Base-by-base conservation (phyloP, 148 eudicot genomes). In the Chenopodium berlandieri region DNA sequence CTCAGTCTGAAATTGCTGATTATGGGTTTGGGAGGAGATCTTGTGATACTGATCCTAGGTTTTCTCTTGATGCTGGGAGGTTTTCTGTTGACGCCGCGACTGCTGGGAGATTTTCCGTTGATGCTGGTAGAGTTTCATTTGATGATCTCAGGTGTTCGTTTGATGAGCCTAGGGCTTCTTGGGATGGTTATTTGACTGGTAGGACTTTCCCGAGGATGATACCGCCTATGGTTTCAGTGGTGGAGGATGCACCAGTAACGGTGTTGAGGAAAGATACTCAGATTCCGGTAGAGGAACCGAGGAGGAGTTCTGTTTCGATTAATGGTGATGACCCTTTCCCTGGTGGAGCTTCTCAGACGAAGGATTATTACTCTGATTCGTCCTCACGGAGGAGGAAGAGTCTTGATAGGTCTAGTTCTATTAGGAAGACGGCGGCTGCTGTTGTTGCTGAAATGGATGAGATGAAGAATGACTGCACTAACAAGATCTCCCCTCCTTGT, bases 81-180 rank as follows among this genome's bases (percentile, higher is more conserved):
- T 92, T 89, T 72, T 94, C 98, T 0, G 88, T 94, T 9, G 98
- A 94, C 76, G 94, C 86, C 10, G 83, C 65, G 12, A 71, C 75
- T 14, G 82, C 84, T 11, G 87, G 87, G 7, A 73, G 87, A 71
- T 85, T 52, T 12, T 85, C 87, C 1, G 84, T 85, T 30, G 87
- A 85, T 68, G 84, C 87, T 16, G 87, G 84, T 16, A 81, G 98
- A 78, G 85, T 91, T 48, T 93, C 97, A 4, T 88, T 90, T 62
- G 98, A 95, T 75, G 97, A 92, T 80, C 87, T 91, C 7, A 84
- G 99, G 23, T 87, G 86, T 52, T 95, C 99, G 1, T 90, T 95
- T 64, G 99, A 95, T n/a, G 97, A 92, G 79, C 97, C 97, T 56
- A 89, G 99, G 52, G 99, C 99, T 69, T 92, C 97, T 13, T 95